Evolutionary conservation across 768 basidiomycete genomes (phyloP).

Genomic region (Coprinopsis marcescibilis): DNA sequence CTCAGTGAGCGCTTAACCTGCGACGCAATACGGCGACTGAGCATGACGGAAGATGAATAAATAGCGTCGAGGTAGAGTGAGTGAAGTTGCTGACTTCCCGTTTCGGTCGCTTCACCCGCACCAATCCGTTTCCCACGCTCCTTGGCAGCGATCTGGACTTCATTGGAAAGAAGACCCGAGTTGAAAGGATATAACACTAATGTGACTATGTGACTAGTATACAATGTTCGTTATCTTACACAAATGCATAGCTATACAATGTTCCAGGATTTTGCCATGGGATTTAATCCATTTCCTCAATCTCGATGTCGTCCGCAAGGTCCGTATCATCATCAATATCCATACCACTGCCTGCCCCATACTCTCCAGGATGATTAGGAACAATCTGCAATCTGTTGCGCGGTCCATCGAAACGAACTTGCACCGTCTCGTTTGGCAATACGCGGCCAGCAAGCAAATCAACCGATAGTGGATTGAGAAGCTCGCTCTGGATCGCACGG

Average conservation of each 20-base stretch:
- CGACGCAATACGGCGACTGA: constrained; percentile 32
- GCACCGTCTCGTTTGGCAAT: constrained; percentile 73
- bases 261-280: background rate
- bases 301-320: constrained; percentile 50
- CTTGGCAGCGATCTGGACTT: no score
- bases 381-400: constrained; percentile 72
- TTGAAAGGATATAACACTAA: no score
- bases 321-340: constrained; percentile 57
- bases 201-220: background rate
- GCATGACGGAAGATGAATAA: constrained; percentile 23
- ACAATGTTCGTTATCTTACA: background rate
- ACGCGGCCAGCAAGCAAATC: constrained; percentile 80
- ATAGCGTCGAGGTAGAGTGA: constrained; percentile 9
- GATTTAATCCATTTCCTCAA: constrained; percentile 61
- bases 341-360: constrained; percentile 43
- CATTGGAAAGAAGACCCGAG: no score
- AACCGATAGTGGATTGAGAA: constrained; percentile 86
- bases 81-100: constrained; percentile 11
- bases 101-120: constrained; percentile 14
- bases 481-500: constrained; percentile 84
- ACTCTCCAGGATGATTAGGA: constrained; percentile 70
- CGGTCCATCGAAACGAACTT: constrained; percentile 74
- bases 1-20: constrained; percentile 22
- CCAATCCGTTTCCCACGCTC: constrained; percentile 12
- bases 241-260: background rate